These are phyloP conservation scores for Aspergillus neotritici DNA, from an alignment of 2,329 filamentous ascomycete species.

Conservation along the genomic window DNA sequence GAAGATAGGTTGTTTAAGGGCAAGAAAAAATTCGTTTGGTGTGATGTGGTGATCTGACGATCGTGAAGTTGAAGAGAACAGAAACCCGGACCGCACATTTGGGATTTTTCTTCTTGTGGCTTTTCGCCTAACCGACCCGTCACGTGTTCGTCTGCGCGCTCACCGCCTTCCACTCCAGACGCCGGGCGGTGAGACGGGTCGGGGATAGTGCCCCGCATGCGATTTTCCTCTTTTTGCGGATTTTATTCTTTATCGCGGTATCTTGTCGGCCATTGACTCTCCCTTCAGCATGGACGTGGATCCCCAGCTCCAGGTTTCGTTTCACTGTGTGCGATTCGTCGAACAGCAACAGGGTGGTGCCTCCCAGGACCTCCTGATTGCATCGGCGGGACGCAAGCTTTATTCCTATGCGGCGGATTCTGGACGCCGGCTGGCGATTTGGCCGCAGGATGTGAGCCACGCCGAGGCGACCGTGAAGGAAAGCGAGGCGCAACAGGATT, in stretches of 20 bases:
- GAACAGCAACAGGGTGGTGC: constrained; percentile 16
- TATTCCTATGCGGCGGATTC: constrained; percentile 59
- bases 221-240: background rate
- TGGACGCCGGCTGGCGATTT: constrained; percentile 56
- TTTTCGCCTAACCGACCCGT: constrained; percentile 34
- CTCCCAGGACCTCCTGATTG: constrained; percentile 55
- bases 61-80: constrained; percentile 22
- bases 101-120: constrained; percentile 30
- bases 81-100: constrained; percentile 15
- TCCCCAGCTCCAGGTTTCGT: constrained; percentile 46
- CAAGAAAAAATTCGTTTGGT: constrained; percentile 51
- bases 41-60: constrained; percentile 19
- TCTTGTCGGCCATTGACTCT: background rate
- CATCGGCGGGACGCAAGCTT: constrained; percentile 67
- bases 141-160: constrained; percentile 24
- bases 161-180: background rate
- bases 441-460: constrained; percentile 42
- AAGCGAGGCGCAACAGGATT: constrained; percentile 18
- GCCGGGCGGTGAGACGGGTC: background rate
- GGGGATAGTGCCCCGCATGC: background rate
- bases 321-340: constrained; percentile 54
- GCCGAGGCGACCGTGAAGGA: constrained; percentile 6
- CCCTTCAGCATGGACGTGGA: constrained; percentile 24
- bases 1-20: constrained; percentile 99
- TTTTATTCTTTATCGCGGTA: background rate